These are phyloP conservation scores for Rhodotorula sp. DNA, from an alignment of 1,284 basidiomycete genomes.

Conservation along the genomic window DNA sequence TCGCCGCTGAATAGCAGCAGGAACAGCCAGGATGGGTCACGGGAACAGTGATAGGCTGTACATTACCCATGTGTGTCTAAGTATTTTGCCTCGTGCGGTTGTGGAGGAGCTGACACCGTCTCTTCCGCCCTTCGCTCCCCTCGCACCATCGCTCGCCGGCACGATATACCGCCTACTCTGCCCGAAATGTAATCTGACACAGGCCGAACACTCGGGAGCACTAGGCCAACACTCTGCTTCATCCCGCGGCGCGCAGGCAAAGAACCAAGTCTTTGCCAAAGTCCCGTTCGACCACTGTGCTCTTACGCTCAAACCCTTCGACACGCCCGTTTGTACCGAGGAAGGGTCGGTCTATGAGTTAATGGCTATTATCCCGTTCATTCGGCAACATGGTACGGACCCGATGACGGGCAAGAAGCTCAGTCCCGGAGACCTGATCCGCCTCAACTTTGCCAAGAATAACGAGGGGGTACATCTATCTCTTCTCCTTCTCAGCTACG, in stretches of 20 bases:
- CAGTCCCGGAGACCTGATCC: slow-evolving; percentile 74
- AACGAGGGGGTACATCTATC: slow-evolving; percentile 38
- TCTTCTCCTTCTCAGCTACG: background rate
- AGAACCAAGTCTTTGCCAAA: slow-evolving; percentile 23
- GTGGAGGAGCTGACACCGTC: too few relatives aligned
- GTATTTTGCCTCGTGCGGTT: too few relatives aligned
- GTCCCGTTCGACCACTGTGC: slow-evolving; percentile 43
- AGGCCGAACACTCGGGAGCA: slow-evolving; percentile 36
- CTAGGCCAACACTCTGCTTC: slow-evolving; percentile 33
- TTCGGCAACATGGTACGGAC: slow-evolving; percentile 49
- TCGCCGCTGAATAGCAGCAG: too few relatives aligned
- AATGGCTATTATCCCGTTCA: slow-evolving; percentile 38
- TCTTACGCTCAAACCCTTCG: slow-evolving; percentile 45
- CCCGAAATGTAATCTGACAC: background rate
- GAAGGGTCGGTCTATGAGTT: slow-evolving; percentile 45
- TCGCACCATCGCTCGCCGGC: too few relatives aligned
- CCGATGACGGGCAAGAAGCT: slow-evolving; percentile 84
- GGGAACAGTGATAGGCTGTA: slow-evolving; percentile 34
- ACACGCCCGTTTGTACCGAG: slow-evolving; percentile 42
- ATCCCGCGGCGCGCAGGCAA: slow-evolving; percentile 22
- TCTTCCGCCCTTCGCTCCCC: background rate
- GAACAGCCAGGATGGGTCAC: slow-evolving; percentile 18
- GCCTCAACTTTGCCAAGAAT: slow-evolving; percentile 73
- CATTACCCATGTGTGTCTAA: slow-evolving; percentile 29
- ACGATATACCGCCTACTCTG: background rate